Base-by-base conservation (phyloP, 139 green algal genomes). In the Micractinium conductrix region DNA sequence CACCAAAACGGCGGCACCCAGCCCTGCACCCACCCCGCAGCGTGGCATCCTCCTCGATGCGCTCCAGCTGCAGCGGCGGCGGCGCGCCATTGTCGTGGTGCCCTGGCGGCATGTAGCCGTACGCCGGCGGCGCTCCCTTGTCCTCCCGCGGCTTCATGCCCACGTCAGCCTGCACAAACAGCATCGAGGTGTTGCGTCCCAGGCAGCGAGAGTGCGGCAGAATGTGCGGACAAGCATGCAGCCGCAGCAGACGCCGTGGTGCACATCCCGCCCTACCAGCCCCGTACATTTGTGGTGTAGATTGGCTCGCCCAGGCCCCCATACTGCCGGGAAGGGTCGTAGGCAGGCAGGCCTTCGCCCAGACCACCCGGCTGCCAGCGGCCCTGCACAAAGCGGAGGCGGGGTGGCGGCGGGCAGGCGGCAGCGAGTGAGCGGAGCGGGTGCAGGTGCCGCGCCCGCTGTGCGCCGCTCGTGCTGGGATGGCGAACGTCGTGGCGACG, bases 41-140 rank as follows among this genome's bases (percentile, higher is more conserved):
- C n/a, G 80, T 55, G 26, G 37, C 53, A 53, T 88, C 62, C 69
- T 88, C 85, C 12, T 85, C 85, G 44, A 88, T 88, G 43, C 70
- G 79, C 24, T 79, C 79, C 38, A 88, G 85, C 69, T 80, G 62
- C 40, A 81, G 81, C 55, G 55, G 42, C 14, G 48, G 14, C 28
- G 48, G 40, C 48, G 63, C 24, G 9, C 42, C 42, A 28, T 84
- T 78, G 58, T 87, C 74, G 12, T 84, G 44, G n/a, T n/a, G n/a
- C n/a, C n/a, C n/a, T n/a, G n/a, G n/a, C n/a, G n/a, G n/a, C n/a
- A 79, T 37, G 62, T 79, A 84, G 0, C 1, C 84, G 48, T 55
- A 87, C 10, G 42, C 43, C 2, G 53, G 19, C 24, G 37, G 81
- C n/a, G n/a, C n/a, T n/a, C n/a, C n/a, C n/a, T 87, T 70, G n/a